phyloP scores from a whole-genome alignment of 768 basidiomycete genomes.

The Steccherinum ochraceum region DNA sequence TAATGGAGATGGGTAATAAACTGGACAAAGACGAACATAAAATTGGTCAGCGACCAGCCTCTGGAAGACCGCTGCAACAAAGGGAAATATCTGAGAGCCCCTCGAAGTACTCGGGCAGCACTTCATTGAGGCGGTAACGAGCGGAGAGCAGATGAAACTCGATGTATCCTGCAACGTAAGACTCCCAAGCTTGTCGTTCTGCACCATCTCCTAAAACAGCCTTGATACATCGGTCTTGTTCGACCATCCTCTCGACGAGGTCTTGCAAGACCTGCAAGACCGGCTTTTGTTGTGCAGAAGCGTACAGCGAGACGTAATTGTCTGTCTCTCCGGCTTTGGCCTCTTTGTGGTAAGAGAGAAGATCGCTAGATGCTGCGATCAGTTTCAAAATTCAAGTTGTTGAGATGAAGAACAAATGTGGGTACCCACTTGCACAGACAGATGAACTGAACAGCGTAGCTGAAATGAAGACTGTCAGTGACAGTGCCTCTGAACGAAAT shows the following conservation, averaged over 20 bases:
- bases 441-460: constrained; percentile 6
- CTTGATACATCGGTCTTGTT: neutral
- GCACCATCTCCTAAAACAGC: constrained; percentile 17
- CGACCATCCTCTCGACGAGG: neutral
- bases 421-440: constrained; percentile 35
- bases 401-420: constrained; percentile 53
- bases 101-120: constrained; percentile 72
- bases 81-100: constrained; percentile 50
- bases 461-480: constrained; percentile 17
- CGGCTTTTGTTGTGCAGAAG: neutral
- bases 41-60: too few relatives aligned
- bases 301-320: constrained; percentile 7
- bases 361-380: constrained; percentile 10
- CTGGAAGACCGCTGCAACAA: too few relatives aligned
- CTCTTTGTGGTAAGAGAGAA: constrained; percentile 14
- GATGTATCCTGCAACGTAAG: constrained; percentile 3
- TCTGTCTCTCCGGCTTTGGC: constrained; percentile 6
- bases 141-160: constrained; percentile 4
- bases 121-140: constrained; percentile 30
- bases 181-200: constrained; percentile 36
- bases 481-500: constrained; percentile 32
- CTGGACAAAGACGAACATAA: too few relatives aligned
- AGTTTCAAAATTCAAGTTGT: constrained; percentile 44
- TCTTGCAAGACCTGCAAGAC: neutral
- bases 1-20: too few relatives aligned